Base-by-base conservation (phyloP, 2,329 filamentous ascomycete species). In the Chalaropsis thielavioides region DNA sequence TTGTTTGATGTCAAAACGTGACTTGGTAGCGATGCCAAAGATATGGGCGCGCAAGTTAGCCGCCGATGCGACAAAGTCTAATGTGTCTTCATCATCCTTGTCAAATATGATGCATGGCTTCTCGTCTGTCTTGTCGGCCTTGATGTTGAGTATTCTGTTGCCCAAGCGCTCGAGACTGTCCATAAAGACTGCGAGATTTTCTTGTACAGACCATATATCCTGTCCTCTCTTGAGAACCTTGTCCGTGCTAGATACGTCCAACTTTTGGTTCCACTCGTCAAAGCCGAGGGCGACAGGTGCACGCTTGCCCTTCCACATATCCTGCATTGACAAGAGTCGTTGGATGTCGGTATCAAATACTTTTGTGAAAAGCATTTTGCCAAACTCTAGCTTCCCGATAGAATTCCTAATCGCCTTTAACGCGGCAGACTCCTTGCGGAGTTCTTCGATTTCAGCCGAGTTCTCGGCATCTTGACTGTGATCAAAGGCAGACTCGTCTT, bases 1-100 rank as follows among this genome's bases (percentile, higher is more conserved):
- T 76, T 99, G 89, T 77, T 99, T 99, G 71, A 94, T 92, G 72
- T 97, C 92, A 72, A 97, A 99, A 67, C 95, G 90, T 24, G 91
- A 95, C 73, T 90, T 92, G 3, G 80, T 77, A 64, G 92, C 88
- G 66, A 99, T 96, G 65, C 86, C 88, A 72, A 99, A 99, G n/a
- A 95, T 81, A 27, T 83, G 80, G 0, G 92, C 94, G 56, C 94
- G 84, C 27, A 99, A 83, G 71, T 99, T 99, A 38, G 92, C 90
- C 69, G 88, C 90, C 0, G 94, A 85, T 0, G 91, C 83, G 6
- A 99, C 94, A 73, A 99, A 97, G 72, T 99, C 92, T 7, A 99
- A 80, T 0, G 92, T 96, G 72, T 97, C 92, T 43, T 87, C 84
- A 71, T 99, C 94, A 72, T 99, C 94, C 77, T 99, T 99, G 79